Evolutionary conservation across 2,329 filamentous ascomycete species (phyloP), one percentile per base, ranked within the genome.

Genomic region (Penicillium sp.): DNA sequence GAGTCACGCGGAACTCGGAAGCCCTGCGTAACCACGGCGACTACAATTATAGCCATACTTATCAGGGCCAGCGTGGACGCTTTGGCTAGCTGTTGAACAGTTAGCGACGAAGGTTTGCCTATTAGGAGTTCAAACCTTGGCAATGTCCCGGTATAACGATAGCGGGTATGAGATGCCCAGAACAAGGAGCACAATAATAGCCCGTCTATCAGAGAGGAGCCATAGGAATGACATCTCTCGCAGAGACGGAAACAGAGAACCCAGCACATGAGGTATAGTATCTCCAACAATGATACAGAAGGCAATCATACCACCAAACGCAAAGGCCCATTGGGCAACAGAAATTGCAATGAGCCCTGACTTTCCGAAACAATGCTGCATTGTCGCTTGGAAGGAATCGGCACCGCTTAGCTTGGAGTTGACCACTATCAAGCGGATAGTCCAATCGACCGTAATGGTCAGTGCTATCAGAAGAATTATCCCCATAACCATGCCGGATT

Each of bases 201-300:
- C 91, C 71, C 89, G 85, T 71, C 95, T 86, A 75, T 97, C 88
- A 7, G 91, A 91, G 69, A 99, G 80, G 60, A 97, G 84, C 76
- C 92, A 91, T 19, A 98, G 77, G 23, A 97, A 90, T 0, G 92
- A 88, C 75, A 91, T 88, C 31, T 88, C 82, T 45, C 82, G 79
- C 62, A 98, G 75, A 3, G 86, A 86, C 0, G 95, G 93, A 81
- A 94, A 97, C 5, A 97, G 78, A 5, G 93, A 92, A 52, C 84
- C 81, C 71, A 98, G 77, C 52, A 99, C 95, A 75, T 93, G 92
- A 3, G 95, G 95, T 73, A 99, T 97, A 0, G 92, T 93, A 76
- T 99, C 95, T 63, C 95, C 95, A 9, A 99, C 91, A 72, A 99
- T 97, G 71, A 99, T 93, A 68, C 93, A 95, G 77, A 98, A 99